Conservation (phyloP, 2,329 filamentous ascomycete genomes). For the Exophiala phaeomuriformis region DNA sequence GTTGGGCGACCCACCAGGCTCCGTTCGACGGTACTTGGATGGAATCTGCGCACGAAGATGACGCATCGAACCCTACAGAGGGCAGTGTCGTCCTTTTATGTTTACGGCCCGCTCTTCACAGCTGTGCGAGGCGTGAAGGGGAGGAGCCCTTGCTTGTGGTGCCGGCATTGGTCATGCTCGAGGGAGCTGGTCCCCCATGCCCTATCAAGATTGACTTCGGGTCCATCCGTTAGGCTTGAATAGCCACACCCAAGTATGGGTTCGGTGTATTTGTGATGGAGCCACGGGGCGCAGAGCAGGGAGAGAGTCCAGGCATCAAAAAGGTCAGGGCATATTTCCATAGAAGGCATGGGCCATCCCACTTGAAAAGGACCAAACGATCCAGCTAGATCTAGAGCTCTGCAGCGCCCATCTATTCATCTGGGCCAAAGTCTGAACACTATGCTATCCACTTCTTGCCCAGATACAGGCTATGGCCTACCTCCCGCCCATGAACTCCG, state of each 20-base stretch:
- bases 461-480: constrained; percentile 12
- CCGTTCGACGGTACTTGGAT: constrained; percentile 3
- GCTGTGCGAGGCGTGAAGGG: background rate
- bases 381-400: no score
- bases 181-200: background rate
- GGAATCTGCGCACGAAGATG: background rate
- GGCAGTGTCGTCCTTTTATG: background rate
- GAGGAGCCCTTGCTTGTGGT: background rate
- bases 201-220: background rate
- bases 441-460: background rate
- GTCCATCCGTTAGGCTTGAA: background rate
- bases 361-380: no score
- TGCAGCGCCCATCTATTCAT: no score
- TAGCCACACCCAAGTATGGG: background rate
- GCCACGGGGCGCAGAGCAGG: no score
- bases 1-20: background rate
- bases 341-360: no score
- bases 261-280: no score
- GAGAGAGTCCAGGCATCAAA: no score
- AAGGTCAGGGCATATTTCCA: no score
- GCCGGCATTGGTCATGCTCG: constrained; percentile 3
- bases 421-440: no score
- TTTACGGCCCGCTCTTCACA: background rate
- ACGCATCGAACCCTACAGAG: background rate
- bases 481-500: constrained; percentile 51